Percentiles rank a stretch among this genome's conserved stretches.
phyloP scores from a whole-genome alignment of 805 yeast species.

The Saturnispora mendoncae region DNA sequence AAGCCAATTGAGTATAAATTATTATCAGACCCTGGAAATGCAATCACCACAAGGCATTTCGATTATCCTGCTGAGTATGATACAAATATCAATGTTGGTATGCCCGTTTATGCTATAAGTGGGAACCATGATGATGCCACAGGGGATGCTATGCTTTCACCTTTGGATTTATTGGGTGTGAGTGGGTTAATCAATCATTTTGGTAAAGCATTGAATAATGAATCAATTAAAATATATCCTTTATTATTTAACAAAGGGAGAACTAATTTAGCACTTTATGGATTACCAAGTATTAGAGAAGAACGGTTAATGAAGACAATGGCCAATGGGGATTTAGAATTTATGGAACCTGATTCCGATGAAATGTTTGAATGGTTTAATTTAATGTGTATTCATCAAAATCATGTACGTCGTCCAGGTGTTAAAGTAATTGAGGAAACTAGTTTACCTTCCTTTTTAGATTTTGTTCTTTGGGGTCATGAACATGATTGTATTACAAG shows the following conservation, averaged over 20 bases:
- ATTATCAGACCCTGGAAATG: slow-evolving; percentile 65
- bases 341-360: slow-evolving; percentile 53
- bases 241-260: slow-evolving; percentile 72
- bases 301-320: slow-evolving; percentile 79
- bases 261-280: slow-evolving; percentile 80
- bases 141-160: slow-evolving; percentile 73
- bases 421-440: slow-evolving; percentile 80
- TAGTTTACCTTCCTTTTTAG: slow-evolving; percentile 72
- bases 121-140: slow-evolving; percentile 98
- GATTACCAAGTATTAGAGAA: slow-evolving; percentile 81
- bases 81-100: slow-evolving; percentile 76
- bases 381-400: slow-evolving; percentile 83
- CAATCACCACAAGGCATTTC: slow-evolving; percentile 51
- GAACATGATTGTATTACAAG: slow-evolving; percentile 91
- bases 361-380: slow-evolving; percentile 68
- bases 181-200: slow-evolving; percentile 83
- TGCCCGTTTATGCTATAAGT: slow-evolving; percentile 86
- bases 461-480: slow-evolving; percentile 92
- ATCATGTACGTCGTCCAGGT: slow-evolving; percentile 71
- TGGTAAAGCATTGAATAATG: slow-evolving; percentile 72
- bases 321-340: slow-evolving; percentile 69
- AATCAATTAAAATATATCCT: slow-evolving; percentile 66
- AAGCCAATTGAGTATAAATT: slow-evolving; percentile 79
- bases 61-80: slow-evolving; percentile 81
- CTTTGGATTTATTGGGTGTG: slow-evolving; percentile 75